Percentiles rank a stretch among this genome's conserved stretches.
These are phyloP conservation scores for Hanseniaspora jakobsenii DNA, from an alignment of 805 yeast species.

Conservation along the genomic window DNA sequence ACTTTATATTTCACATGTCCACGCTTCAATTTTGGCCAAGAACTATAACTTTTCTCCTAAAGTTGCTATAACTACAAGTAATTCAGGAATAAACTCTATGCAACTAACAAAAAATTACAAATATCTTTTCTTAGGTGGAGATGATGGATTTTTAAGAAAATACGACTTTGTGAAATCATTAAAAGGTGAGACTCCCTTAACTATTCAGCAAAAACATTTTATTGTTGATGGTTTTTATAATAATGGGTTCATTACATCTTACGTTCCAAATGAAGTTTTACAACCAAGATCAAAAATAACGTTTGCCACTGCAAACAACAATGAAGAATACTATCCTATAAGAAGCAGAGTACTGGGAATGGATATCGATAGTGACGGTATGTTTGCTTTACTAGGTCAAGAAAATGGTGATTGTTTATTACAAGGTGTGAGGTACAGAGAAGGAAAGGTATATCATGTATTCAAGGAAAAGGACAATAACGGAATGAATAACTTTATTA, in stretches of 20 bases:
- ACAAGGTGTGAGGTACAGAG: slow-evolving; percentile 70
- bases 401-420: slow-evolving; percentile 74
- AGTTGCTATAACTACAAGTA: slow-evolving; percentile 74
- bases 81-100: slow-evolving; percentile 58
- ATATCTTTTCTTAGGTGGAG: slow-evolving; percentile 89
- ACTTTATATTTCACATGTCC: slow-evolving; percentile 26
- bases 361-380: slow-evolving; percentile 69
- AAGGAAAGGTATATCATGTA: slow-evolving; percentile 71
- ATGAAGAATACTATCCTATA: slow-evolving; percentile 37
- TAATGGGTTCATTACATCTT: slow-evolving; percentile 71
- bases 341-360: slow-evolving; percentile 79
- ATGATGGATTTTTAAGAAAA: slow-evolving; percentile 84
- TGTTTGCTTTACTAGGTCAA: slow-evolving; percentile 77
- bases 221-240: slow-evolving; percentile 73
- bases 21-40: slow-evolving; percentile 41
- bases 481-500: slow-evolving; percentile 59
- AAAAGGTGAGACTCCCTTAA: slow-evolving; percentile 74
- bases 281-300: slow-evolving; percentile 34
- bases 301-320: slow-evolving; percentile 23
- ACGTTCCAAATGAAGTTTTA: slow-evolving; percentile 97
- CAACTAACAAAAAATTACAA: slow-evolving; percentile 69
- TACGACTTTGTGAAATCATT: slow-evolving; percentile 77
- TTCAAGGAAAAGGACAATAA: slow-evolving; percentile 32
- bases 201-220: slow-evolving; percentile 83
- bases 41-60: slow-evolving; percentile 66